phyloP scores from a whole-genome alignment of 2,329 filamentous ascomycete genomes.

The Alternaria arborescens region DNA sequence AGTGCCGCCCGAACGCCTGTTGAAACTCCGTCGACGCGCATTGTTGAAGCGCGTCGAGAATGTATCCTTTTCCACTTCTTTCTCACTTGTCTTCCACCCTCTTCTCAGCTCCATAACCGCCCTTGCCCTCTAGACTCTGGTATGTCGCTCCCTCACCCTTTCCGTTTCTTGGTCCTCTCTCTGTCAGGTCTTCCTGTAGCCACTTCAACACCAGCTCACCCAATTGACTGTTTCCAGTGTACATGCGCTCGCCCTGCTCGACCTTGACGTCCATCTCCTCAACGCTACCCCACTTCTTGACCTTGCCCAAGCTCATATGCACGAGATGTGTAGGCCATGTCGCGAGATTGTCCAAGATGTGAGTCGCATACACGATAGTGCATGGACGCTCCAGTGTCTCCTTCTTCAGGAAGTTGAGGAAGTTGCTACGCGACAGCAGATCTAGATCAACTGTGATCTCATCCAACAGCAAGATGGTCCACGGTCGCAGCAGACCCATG shows the following conservation, averaged over 20 bases:
- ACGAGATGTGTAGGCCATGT: constrained; percentile 95
- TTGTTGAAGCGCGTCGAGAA: constrained; percentile 39
- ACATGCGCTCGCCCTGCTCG: constrained; percentile 45
- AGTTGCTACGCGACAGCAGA: constrained; percentile 82
- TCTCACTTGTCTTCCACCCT: constrained; percentile 22
- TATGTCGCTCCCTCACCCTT: constrained; percentile 73
- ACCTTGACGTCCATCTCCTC: constrained; percentile 65
- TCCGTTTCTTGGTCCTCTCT: constrained; percentile 77
- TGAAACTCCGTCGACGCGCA: constrained; percentile 22
- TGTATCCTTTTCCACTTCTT: neutral
- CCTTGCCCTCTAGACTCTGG: constrained; percentile 64
- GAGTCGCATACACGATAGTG: constrained; percentile 96
- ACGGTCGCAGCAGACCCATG: constrained; percentile 92
- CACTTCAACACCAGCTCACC: constrained; percentile 89
- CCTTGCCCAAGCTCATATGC: constrained; percentile 89
- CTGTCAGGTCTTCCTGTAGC: constrained; percentile 81
- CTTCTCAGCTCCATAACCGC: constrained; percentile 70
- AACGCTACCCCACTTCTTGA: constrained; percentile 85
- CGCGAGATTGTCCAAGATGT: constrained; percentile 94
- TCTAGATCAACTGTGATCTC: constrained; percentile 98
- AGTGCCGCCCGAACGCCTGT: constrained; percentile 39
- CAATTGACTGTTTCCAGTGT: constrained; percentile 78
- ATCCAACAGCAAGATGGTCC: constrained; percentile 89
- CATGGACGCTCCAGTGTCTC: constrained; percentile 85
- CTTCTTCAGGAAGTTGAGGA: constrained; percentile 82